These are phyloP conservation scores for Onygenales sp. DNA, from an alignment of 2,329 filamentous ascomycete species.

Conservation along the genomic window DNA sequence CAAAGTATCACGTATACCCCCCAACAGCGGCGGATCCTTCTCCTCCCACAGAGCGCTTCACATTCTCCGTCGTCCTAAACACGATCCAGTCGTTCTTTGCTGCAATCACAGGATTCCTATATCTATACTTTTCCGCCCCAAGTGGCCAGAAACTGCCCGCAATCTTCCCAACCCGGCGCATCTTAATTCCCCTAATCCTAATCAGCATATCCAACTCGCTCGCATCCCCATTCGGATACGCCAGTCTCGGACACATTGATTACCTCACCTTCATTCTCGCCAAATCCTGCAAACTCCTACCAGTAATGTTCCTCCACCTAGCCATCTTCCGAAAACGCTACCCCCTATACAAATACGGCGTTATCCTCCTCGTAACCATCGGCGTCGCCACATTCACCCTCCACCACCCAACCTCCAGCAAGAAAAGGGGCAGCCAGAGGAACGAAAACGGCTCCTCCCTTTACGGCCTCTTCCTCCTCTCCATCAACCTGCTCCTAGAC, in stretches of 20 bases:
- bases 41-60: conserved; percentile 60
- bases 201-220: conserved; percentile 82
- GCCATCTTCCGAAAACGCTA: conserved; percentile 83
- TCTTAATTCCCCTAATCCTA: conserved; percentile 69
- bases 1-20: conserved; percentile 59
- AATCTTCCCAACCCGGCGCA: conserved; percentile 67
- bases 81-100: conserved; percentile 90
- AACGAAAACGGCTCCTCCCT: conserved; percentile 55
- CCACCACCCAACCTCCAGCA: conserved; percentile 58
- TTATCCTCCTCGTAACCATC: conserved; percentile 80
- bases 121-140: conserved; percentile 60
- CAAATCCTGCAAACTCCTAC: conserved; percentile 97
- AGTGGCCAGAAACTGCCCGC: conserved; percentile 34
- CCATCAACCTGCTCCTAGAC: conserved; percentile 88
- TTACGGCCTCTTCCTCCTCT: conserved; percentile 67
- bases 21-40: conserved; percentile 35
- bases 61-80: conserved; percentile 89
- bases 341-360: conserved; percentile 91
- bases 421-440: conserved; percentile 40
- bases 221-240: conserved; percentile 92
- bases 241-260: conserved; percentile 84
- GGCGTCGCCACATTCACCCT: conserved; percentile 94
- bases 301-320: conserved; percentile 94
- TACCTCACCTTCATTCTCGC: conserved; percentile 97
- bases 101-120: conserved; percentile 68